Evolutionary conservation across 2,329 filamentous ascomycete genomes (phyloP).

Genomic region (Talaromyces sp.): DNA sequence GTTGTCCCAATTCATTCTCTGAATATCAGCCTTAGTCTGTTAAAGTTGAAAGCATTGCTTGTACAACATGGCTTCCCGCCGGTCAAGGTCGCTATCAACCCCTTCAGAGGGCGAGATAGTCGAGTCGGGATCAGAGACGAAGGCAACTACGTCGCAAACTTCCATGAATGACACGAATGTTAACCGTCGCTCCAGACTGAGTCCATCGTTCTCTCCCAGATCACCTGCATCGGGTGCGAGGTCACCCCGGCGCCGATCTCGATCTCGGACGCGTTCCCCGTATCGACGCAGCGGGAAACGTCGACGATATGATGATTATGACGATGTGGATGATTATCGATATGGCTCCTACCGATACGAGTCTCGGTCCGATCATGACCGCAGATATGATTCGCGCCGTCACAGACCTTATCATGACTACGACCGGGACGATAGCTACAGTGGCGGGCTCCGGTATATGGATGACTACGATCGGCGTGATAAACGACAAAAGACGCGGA

Average conservation of each 20-base stretch:
- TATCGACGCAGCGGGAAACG: constrained; percentile 42
- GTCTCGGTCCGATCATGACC: constrained; percentile 40
- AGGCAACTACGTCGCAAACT: constrained; percentile 81
- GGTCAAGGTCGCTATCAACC: constrained; percentile 52
- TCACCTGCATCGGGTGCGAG: constrained; percentile 46
- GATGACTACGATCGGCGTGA: constrained; percentile 49
- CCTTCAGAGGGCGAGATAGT: constrained; percentile 85
- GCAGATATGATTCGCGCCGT: constrained; percentile 39
- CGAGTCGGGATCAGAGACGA: constrained; percentile 65
- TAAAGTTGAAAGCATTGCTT: constrained; percentile 1
- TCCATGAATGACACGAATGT: constrained; percentile 72
- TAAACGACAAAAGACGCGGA: constrained; percentile 55
- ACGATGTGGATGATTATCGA: constrained; percentile 32
- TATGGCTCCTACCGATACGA: constrained; percentile 28
- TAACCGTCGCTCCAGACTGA: constrained; percentile 87
- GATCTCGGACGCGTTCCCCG: constrained; percentile 35
- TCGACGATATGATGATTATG: constrained; percentile 34
- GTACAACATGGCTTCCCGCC: constrained; percentile 44
- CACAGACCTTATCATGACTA: constrained; percentile 47
- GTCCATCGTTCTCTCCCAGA: constrained; percentile 47
- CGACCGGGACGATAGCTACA: constrained; percentile 43
- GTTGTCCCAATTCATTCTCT: constrained; percentile 10
- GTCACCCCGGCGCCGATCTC: constrained; percentile 53
- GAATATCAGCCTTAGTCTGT: constrained; percentile 7
- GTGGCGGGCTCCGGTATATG: constrained; percentile 43